Percentiles rank a stretch among this genome's conserved stretches.
Evolutionary conservation across 108 stramenopile species (phyloP).

Genomic region (Nitzschia palea): DNA sequence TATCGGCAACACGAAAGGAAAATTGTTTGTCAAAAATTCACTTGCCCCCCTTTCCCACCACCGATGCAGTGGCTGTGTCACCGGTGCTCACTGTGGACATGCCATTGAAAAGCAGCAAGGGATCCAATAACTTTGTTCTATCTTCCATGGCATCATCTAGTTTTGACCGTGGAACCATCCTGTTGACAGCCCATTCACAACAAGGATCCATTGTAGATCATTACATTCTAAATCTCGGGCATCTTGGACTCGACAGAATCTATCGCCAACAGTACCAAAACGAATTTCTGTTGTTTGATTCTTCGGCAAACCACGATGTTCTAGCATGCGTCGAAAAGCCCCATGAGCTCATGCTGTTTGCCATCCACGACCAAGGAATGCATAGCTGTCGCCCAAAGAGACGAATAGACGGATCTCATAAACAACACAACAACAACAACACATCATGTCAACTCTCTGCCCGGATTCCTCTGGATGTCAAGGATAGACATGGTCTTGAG

Average conservation of each 20-base stretch:
- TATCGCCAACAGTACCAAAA: background rate
- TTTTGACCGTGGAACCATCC: background rate
- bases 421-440: background rate
- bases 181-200: slow-evolving; percentile 5
- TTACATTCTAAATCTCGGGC: background rate
- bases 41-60: slow-evolving; percentile 6
- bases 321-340: background rate
- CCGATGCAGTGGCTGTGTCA: background rate
- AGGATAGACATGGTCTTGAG: slow-evolving; percentile 27
- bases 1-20: background rate
- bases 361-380: background rate
- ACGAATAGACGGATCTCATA: background rate
- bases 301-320: background rate
- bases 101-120: background rate
- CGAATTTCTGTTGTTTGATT: background rate
- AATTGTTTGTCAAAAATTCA: background rate
- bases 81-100: background rate
- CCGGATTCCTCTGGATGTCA: slow-evolving; percentile 1
- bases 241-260: background rate
- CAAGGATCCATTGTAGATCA: background rate
- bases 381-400: background rate
- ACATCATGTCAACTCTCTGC: background rate
- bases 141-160: background rate
- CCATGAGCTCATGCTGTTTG: background rate
- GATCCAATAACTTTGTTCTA: background rate